These are phyloP conservation scores for Sporothrix brasiliensis DNA, from an alignment of 2,329 filamentous ascomycete species.

Conservation along the genomic window DNA sequence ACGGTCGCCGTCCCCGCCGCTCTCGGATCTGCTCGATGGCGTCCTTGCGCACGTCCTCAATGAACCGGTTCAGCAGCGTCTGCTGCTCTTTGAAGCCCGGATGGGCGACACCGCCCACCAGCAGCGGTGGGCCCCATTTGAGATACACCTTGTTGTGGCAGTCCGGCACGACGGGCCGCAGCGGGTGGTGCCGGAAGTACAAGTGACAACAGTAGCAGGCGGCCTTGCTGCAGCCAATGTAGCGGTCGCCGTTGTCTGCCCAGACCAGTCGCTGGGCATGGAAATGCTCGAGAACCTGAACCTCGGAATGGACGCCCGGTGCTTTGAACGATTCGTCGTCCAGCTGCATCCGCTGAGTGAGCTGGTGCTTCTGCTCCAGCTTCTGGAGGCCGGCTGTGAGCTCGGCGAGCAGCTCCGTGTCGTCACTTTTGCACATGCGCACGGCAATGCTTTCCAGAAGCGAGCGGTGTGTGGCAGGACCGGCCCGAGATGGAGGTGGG, in stretches of 20 bases:
- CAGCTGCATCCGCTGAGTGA: slow-evolving; percentile 21
- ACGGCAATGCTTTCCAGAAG: background rate
- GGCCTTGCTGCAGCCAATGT: slow-evolving; percentile 56
- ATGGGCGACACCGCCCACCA: background rate
- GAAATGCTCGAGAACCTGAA: slow-evolving; percentile 54
- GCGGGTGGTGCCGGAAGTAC: slow-evolving; percentile 50
- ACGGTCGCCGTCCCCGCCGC: background rate
- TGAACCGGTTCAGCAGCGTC: slow-evolving; percentile 26
- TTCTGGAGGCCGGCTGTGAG: background rate
- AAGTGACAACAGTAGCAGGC: slow-evolving; percentile 55
- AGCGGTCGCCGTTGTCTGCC: slow-evolving; percentile 45
- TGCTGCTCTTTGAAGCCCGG: background rate
- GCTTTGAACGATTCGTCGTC: background rate
- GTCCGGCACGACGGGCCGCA: slow-evolving; percentile 40
- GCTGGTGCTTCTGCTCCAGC: background rate
- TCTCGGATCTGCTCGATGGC: slow-evolving; percentile 25
- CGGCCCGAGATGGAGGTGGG: slow-evolving; percentile 28
- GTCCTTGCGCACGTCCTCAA: slow-evolving; percentile 28
- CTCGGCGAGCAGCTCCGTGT: background rate
- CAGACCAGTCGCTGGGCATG: slow-evolving; percentile 43
- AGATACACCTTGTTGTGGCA: slow-evolving; percentile 48
- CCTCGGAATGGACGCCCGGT: slow-evolving; percentile 50
- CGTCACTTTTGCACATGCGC: background rate
- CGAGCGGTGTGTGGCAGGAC: no score
- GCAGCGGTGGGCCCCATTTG: slow-evolving; percentile 46